Percentiles rank a stretch among this genome's conserved stretches.
These are phyloP conservation scores for Nannizziopsis barbatae DNA, from an alignment of 2,329 filamentous ascomycete species.

Conservation along the genomic window DNA sequence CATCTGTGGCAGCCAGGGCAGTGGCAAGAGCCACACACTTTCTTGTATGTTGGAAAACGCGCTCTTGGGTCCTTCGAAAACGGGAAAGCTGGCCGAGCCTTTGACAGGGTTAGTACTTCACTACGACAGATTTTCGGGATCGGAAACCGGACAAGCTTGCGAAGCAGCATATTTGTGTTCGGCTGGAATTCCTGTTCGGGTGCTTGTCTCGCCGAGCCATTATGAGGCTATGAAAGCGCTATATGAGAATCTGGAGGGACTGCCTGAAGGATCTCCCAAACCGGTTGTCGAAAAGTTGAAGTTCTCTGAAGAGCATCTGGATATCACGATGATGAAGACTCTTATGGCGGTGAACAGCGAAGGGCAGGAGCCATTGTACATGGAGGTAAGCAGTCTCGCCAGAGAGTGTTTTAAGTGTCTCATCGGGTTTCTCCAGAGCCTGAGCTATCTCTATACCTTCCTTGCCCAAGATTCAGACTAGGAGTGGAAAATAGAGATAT, in stretches of 20 bases:
- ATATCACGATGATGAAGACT: conserved; percentile 43
- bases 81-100: conserved; percentile 38
- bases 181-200: conserved; percentile 36
- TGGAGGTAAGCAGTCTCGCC: conserved; percentile 33
- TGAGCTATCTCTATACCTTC: no score
- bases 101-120: conserved; percentile 47
- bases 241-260: conserved; percentile 32
- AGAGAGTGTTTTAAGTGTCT: no score
- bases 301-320: conserved; percentile 40
- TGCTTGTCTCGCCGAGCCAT: conserved; percentile 44
- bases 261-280: conserved; percentile 22
- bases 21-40: conserved; percentile 51
- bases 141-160: conserved; percentile 33
- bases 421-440: no score
- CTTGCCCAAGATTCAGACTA: no score
- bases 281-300: conserved; percentile 38
- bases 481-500: no score
- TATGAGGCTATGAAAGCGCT: conserved; percentile 30
- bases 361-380: conserved; percentile 41
- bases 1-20: conserved; percentile 53
- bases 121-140: conserved; percentile 40
- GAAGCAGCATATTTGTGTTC: conserved; percentile 48
- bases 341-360: conserved; percentile 42
- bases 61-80: conserved; percentile 22
- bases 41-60: conserved; percentile 45